These are phyloP conservation scores for Parietichytrium sp. DNA, from an alignment of 108 stramenopile genomes.

Conservation along the genomic window DNA sequence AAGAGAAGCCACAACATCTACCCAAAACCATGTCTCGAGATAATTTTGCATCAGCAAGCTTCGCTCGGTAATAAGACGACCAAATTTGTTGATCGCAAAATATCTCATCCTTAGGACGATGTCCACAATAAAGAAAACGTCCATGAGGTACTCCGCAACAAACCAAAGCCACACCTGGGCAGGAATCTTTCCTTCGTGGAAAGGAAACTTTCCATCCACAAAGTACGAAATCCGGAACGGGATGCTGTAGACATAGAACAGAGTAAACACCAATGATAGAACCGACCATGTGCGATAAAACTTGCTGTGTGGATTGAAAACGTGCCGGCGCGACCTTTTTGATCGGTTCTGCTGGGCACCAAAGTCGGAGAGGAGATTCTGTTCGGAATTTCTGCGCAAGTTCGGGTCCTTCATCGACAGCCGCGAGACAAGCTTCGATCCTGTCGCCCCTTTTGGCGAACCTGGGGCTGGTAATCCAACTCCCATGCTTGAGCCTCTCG, in stretches of 20 bases:
- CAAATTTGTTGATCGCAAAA: constrained; percentile 53
- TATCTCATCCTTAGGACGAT: constrained; percentile 49
- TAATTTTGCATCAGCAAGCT: constrained; percentile 45
- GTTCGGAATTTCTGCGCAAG: neutral
- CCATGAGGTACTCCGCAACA: constrained; percentile 45
- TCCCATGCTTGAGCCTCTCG: too few relatives aligned
- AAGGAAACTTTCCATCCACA: neutral
- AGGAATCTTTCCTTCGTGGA: neutral
- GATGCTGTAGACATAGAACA: constrained; percentile 48
- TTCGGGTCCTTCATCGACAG: constrained; percentile 26
- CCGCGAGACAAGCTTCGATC: constrained; percentile 46
- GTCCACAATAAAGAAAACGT: constrained; percentile 58
- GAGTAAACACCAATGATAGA: constrained; percentile 35
- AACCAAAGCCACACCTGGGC: neutral
- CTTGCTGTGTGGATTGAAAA: constrained; percentile 47
- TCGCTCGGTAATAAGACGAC: constrained; percentile 39
- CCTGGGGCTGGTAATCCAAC: too few relatives aligned
- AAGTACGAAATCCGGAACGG: constrained; percentile 50
- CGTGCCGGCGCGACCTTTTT: neutral
- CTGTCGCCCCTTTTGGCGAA: too few relatives aligned
- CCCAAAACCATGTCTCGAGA: constrained; percentile 44
- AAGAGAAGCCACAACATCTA: constrained; percentile 48
- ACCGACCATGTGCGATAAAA: constrained; percentile 58
- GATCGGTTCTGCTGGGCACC: neutral
- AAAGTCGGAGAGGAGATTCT: neutral